Evolutionary conservation across 441 rosid species (phyloP).

Genomic region (Erodium moschatum): DNA sequence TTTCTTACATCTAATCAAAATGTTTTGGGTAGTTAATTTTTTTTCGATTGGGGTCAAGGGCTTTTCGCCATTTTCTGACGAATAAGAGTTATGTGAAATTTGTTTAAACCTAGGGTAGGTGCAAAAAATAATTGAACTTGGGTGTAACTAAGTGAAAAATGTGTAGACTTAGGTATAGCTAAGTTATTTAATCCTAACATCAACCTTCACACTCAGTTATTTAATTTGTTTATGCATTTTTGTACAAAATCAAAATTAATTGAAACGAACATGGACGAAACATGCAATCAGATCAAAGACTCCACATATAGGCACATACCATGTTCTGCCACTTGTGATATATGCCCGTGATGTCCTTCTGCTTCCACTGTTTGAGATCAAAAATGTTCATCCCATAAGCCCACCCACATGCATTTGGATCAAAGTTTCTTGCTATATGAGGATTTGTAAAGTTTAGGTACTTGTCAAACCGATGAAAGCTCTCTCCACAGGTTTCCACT

Average conservation of each 20-base stretch:
- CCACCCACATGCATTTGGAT: slow-evolving; percentile 97
- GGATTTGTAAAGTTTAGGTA: slow-evolving; percentile 73
- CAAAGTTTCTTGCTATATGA: slow-evolving; percentile 72
- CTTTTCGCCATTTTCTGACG: no score
- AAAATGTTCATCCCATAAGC: slow-evolving; percentile 96
- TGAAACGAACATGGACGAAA: slow-evolving; percentile 24
- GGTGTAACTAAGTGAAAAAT: no score
- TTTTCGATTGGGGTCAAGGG: no score
- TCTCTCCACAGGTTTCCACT: slow-evolving; percentile 95
- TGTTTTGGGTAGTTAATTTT: no score
- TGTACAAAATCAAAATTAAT: neutral
- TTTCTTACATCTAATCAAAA: no score
- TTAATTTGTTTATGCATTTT: no score
- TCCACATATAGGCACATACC: neutral
- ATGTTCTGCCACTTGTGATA: slow-evolving; percentile 64
- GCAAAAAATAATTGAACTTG: no score
- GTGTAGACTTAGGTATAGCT: no score
- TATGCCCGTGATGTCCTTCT: slow-evolving; percentile 46
- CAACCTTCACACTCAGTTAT: no score
- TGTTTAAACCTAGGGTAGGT: no score
- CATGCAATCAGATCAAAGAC: neutral
- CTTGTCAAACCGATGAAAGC: slow-evolving; percentile 75
- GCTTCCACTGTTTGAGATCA: slow-evolving; percentile 83
- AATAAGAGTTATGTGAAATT: no score
- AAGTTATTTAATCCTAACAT: neutral